These are phyloP conservation scores for Cercospora berteroae DNA, from an alignment of 2,329 filamentous ascomycete genomes.

Conservation along the genomic window DNA sequence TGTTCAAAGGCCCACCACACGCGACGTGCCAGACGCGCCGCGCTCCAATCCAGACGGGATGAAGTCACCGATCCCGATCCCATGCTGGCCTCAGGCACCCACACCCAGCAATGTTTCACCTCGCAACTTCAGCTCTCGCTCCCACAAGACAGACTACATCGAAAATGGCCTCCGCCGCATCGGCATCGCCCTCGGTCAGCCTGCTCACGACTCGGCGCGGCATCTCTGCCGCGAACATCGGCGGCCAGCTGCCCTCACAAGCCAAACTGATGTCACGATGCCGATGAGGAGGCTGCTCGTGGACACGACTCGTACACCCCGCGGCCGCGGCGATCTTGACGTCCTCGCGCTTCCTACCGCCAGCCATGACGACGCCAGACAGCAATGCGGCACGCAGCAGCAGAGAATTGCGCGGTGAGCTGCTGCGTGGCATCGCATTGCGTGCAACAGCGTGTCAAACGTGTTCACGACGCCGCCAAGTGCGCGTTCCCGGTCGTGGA, in stretches of 20 bases:
- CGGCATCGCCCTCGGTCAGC: neutral
- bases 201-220: neutral
- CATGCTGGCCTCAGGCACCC: neutral
- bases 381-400: neutral
- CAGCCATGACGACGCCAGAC: slow-evolving; percentile 4
- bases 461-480: neutral
- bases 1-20: neutral
- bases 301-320: slow-evolving; percentile 12
- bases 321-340: slow-evolving; percentile 12
- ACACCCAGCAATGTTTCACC: neutral
- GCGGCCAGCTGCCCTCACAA: neutral
- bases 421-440: neutral
- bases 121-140: neutral
- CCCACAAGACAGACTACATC: neutral
- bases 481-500: neutral
- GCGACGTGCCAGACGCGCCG: neutral
- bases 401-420: neutral
- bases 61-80: neutral
- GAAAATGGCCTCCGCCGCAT: neutral
- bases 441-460: neutral
- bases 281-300: neutral
- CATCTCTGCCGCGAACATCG: neutral
- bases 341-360: slow-evolving; percentile 9
- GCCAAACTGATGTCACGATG: slow-evolving; percentile 11
- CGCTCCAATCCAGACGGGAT: neutral